Percentiles rank a stretch among this genome's conserved stretches.
Evolutionary conservation across 1,139 yeast genomes (phyloP).

Genomic region (Sugiyamaella paludigena): DNA sequence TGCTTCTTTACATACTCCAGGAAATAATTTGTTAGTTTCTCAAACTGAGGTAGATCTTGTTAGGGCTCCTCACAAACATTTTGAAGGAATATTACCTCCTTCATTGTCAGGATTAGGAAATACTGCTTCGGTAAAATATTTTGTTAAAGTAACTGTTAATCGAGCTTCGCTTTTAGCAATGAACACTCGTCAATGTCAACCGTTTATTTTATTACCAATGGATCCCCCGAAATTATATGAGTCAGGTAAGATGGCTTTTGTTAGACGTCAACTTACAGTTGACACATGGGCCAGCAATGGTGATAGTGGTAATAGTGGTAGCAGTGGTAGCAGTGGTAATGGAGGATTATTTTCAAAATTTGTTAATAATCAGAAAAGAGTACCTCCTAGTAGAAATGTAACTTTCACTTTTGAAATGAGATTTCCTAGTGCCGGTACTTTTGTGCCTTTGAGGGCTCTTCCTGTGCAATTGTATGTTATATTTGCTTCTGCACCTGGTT

Average conservation of each 20-base stretch:
- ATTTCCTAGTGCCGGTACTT: slow-evolving; percentile 24
- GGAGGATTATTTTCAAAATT: slow-evolving; percentile 15
- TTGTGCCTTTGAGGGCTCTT: slow-evolving; percentile 29
- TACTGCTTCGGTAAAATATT: slow-evolving; percentile 50
- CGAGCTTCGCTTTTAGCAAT: slow-evolving; percentile 52
- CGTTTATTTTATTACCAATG: slow-evolving; percentile 54
- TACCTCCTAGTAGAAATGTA: slow-evolving; percentile 17
- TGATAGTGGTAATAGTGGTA: not conserved
- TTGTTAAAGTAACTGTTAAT: slow-evolving; percentile 59
- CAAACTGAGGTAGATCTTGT: slow-evolving; percentile 34
- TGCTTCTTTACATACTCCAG: slow-evolving; percentile 1
- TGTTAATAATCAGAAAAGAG: slow-evolving; percentile 11
- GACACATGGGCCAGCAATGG: slow-evolving; percentile 14
- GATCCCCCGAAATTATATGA: slow-evolving; percentile 41
- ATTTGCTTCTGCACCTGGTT: slow-evolving; percentile 21
- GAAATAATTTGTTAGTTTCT: slow-evolving; percentile 42
- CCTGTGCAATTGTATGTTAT: slow-evolving; percentile 30
- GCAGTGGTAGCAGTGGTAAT: slow-evolving; percentile 1
- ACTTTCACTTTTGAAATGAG: slow-evolving; percentile 31
- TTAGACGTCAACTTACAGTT: slow-evolving; percentile 30
- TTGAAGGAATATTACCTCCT: slow-evolving; percentile 53
- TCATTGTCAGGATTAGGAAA: slow-evolving; percentile 50
- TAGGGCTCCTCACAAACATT: slow-evolving; percentile 39
- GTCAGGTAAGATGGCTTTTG: slow-evolving; percentile 34
- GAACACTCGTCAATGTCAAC: slow-evolving; percentile 49